These are phyloP conservation scores for Plantago ovata DNA, from an alignment of 257 asterid species.

Conservation along the genomic window DNA sequence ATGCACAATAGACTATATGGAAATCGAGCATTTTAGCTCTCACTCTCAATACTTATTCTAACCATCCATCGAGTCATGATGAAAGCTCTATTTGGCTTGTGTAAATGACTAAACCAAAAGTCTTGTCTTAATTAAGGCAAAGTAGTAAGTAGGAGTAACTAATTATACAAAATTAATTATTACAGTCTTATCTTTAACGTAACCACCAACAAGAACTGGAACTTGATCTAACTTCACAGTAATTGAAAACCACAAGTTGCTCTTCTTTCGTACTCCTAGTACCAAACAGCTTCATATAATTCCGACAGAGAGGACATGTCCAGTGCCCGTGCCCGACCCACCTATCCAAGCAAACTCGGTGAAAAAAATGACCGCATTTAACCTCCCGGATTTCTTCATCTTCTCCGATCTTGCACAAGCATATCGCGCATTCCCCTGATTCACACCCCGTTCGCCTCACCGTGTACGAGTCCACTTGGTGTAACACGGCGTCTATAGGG, in stretches of 20 bases:
- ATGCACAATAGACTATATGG: no score
- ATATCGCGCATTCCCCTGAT: conserved; percentile 27
- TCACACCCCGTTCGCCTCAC: background rate
- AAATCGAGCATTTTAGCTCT: no score
- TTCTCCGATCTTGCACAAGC: conserved; percentile 26
- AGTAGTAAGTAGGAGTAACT: no score
- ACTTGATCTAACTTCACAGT: conserved; percentile 3
- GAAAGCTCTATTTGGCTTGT: no score
- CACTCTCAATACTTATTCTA: no score
- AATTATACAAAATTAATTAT: no score
- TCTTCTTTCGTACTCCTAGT: no score
- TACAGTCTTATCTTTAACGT: no score
- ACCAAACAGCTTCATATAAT: conserved; percentile 12
- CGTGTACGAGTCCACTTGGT: background rate
- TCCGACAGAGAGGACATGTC: conserved; percentile 38
- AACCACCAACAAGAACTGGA: conserved; percentile 29
- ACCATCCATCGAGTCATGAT: no score
- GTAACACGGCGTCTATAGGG: background rate
- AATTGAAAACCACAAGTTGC: conserved; percentile 21
- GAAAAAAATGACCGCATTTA: conserved; percentile 34
- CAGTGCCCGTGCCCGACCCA: conserved; percentile 30
- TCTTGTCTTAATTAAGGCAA: no score
- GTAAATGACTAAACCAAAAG: no score
- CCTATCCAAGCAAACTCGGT: conserved; percentile 31
- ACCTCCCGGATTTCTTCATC: conserved; percentile 33